Evolutionary conservation across 306 rosid genomes (phyloP), one percentile per base, ranked within the genome.

Genomic region (Cicer judaicum): DNA sequence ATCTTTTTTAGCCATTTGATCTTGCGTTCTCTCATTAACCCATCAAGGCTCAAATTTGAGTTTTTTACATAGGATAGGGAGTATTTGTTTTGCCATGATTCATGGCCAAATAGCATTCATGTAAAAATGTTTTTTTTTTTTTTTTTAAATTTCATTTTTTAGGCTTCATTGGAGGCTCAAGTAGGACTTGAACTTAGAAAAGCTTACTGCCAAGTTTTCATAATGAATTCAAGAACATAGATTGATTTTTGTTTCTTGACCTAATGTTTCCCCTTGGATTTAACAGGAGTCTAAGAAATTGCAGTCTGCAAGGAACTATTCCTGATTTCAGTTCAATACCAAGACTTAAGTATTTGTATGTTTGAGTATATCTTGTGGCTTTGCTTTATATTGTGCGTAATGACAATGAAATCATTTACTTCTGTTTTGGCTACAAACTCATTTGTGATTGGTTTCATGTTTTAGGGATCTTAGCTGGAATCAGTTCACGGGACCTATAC

Each of bases 381-480:
- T 64, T 78, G 10, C 15, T 73, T 81, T 64, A 54, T 56, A 14
- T 49, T 56, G 53, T 71, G 18, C 62, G 55, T 14, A 54, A 66
- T 59, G 60, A 50, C 19, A 46, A 10, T 47, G 41, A 24, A 60
- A 62, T 43, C 10, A 10, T 68, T 62, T 67, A 7, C 21, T 70
- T 63, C 19, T 81, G 55, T 44, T 72, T 60, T 59, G 47, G 48
- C 64, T 48, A 57, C 68, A 50, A 29, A 59, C 72, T 81, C 16
- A 81, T 54, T 46, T 79, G 61, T 62, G 41, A 60, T 47, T 72
- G 73, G 66, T 65, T 84, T 83, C 81, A 39, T 74, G 73, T 64
- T 85, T 48, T 85, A 91, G 98, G 79, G 98, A 93, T 88, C 89
- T 93, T 46, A 90, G 97, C 84, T 71, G 85, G 91, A 93, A 93